These are phyloP conservation scores for Elsinoe australis DNA, from an alignment of 2,329 filamentous ascomycete genomes.

Conservation along the genomic window DNA sequence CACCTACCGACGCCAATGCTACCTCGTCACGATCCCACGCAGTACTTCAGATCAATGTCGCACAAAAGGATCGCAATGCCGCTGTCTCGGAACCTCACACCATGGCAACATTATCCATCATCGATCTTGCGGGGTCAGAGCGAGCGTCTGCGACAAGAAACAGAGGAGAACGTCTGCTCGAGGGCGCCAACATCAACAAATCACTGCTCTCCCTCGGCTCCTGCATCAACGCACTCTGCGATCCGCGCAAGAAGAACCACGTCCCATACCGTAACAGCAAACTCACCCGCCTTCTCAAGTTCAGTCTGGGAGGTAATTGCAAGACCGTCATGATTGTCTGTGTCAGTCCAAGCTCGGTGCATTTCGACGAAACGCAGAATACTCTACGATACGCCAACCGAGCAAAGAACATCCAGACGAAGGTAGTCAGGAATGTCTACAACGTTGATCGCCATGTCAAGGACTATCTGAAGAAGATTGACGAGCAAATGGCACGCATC, in stretches of 20 bases:
- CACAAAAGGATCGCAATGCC: conserved; percentile 88
- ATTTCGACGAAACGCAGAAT: conserved; percentile 98
- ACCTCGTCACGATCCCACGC: conserved; percentile 96
- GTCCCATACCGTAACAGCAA: conserved; percentile 98
- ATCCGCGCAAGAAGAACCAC: conserved; percentile 82
- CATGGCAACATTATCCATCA: conserved; percentile 96
- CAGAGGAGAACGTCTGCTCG: conserved; percentile 77
- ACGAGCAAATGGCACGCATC: conserved; percentile 95
- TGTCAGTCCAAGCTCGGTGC: conserved; percentile 88
- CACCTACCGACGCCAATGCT: conserved; percentile 92
- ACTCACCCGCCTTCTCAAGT: conserved; percentile 88
- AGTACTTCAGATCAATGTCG: conserved; percentile 92
- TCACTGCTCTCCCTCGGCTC: conserved; percentile 88
- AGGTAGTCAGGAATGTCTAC: conserved; percentile 97
- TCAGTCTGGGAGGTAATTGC: conserved; percentile 94
- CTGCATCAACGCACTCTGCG: conserved; percentile 97
- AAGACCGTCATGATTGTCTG: conserved; percentile 99
- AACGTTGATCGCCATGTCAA: conserved; percentile 99
- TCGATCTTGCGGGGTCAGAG: conserved; percentile 93
- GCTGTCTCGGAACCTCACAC: conserved; percentile 90
- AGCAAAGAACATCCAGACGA: conserved; percentile 99
- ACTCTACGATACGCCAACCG: conserved; percentile 94
- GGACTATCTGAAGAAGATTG: conserved; percentile 98
- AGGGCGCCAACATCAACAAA: conserved; percentile 99
- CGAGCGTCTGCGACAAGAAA: conserved; percentile 96